Conservation (phyloP, 2,329 filamentous ascomycete species). For the Xylariales sp. region DNA sequence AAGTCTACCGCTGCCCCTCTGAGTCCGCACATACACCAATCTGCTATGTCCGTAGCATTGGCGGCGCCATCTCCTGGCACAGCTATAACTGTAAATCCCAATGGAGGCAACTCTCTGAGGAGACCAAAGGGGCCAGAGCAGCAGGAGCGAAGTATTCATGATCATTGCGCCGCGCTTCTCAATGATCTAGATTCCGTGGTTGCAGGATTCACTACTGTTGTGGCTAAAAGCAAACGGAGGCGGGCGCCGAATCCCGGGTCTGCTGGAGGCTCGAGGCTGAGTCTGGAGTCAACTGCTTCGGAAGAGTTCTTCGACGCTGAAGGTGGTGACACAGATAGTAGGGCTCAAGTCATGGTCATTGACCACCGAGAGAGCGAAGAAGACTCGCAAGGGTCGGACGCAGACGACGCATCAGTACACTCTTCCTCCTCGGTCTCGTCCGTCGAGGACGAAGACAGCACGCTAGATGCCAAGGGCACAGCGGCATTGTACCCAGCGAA, state of each 20-base stretch:
- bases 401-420: constrained; percentile 46
- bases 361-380: constrained; percentile 64
- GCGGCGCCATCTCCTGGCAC: constrained; percentile 37
- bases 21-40: constrained; percentile 35
- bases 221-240: constrained; percentile 74
- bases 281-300: constrained; percentile 74
- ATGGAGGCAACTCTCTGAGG: constrained; percentile 26
- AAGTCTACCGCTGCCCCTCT: constrained; percentile 60
- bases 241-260: constrained; percentile 54
- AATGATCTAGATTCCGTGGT: constrained; percentile 81
- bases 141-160: constrained; percentile 66
- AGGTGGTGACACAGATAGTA: constrained; percentile 51
- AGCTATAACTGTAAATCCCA: constrained; percentile 25
- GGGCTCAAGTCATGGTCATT: constrained; percentile 70
- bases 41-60: constrained; percentile 33
- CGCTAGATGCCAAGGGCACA: constrained; percentile 49
- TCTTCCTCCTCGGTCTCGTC: constrained; percentile 58
- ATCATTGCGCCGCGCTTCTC: constrained; percentile 78
- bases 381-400: constrained; percentile 54
- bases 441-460: constrained; percentile 53
- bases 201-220: constrained; percentile 71
- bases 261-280: constrained; percentile 47
- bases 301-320: constrained; percentile 96
- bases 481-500: constrained; percentile 71
- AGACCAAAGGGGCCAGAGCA: constrained; percentile 35